Evolutionary conservation across 805 yeast species (phyloP).

Genomic region (Maudiozyma saulgeensis): DNA sequence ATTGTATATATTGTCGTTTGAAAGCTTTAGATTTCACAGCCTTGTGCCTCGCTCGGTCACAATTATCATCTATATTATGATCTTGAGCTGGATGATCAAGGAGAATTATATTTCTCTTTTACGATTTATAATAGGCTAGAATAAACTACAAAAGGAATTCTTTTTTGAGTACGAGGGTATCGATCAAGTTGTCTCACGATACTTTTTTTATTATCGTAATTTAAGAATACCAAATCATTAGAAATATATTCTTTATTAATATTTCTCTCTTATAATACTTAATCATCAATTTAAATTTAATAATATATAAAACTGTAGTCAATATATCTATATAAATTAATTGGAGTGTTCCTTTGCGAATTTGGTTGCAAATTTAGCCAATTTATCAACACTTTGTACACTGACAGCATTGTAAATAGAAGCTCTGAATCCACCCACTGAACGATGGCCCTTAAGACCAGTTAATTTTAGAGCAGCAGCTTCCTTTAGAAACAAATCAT

Average conservation of each 20-base stretch:
- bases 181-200: slow-evolving; percentile 11
- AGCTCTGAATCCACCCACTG: slow-evolving; percentile 95
- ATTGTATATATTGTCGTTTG: background rate
- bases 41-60: slow-evolving; percentile 60
- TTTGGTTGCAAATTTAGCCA: slow-evolving; percentile 47
- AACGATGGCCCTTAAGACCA: slow-evolving; percentile 91
- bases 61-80: slow-evolving; percentile 18
- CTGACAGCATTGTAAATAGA: slow-evolving; percentile 85
- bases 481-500: slow-evolving; percentile 56
- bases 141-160: slow-evolving; percentile 23
- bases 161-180: slow-evolving; percentile 54
- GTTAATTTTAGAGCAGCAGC: slow-evolving; percentile 53
- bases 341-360: slow-evolving; percentile 41
- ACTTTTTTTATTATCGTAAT: slow-evolving; percentile 19
- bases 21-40: slow-evolving; percentile 21
- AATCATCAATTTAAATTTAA: no score
- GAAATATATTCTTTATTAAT: background rate
- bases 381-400: slow-evolving; percentile 44
- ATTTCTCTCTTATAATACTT: no score
- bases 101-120: background rate
- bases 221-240: slow-evolving; percentile 16
- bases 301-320: no score
- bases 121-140: slow-evolving; percentile 39
- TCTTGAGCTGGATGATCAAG: slow-evolving; percentile 55
- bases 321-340: background rate